A percentile compares a stretch with the other conserved stretches of the same genome.
phyloP scores from a whole-genome alignment of 352 stramenopile species.

The Phytophthora pinifolia region DNA sequence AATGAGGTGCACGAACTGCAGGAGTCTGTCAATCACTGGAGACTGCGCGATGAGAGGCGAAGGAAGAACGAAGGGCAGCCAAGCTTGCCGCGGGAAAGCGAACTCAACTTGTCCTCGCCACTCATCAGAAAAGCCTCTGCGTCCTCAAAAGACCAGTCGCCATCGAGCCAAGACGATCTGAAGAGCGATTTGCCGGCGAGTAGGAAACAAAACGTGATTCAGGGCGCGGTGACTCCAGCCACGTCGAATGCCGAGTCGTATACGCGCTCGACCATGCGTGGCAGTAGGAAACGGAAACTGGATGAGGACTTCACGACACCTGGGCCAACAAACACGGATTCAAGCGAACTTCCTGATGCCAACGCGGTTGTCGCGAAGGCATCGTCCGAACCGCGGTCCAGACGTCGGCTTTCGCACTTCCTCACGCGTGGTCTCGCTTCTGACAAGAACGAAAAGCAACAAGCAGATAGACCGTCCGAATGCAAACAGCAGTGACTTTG shows the following conservation, averaged over 20 bases:
- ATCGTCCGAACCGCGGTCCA: conserved; percentile 12
- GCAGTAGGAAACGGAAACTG: conserved; percentile 9
- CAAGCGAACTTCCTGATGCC: conserved; percentile 9
- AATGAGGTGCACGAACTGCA: conserved; percentile 41
- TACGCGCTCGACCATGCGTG: not conserved
- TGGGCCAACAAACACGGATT: not conserved
- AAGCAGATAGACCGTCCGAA: conserved; percentile 37
- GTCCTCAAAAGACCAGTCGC: not conserved
- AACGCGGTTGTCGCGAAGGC: conserved; percentile 11
- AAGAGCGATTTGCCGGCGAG: no score
- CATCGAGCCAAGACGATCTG: not conserved
- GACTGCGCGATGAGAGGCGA: conserved; percentile 50
- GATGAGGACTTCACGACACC: not conserved
- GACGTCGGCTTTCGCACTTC: conserved; percentile 34
- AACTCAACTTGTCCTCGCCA: not conserved
- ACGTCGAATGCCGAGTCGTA: no score
- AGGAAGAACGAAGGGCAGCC: conserved; percentile 34
- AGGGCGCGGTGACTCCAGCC: no score
- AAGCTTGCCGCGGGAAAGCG: not conserved
- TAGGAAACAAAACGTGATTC: no score
- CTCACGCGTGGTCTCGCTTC: conserved; percentile 27
- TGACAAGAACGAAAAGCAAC: not conserved
- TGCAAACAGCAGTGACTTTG: conserved; percentile 38
- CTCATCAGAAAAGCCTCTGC: not conserved
- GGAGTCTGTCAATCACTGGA: conserved; percentile 54